Evolutionary conservation across 2,329 filamentous ascomycete genomes (phyloP).

Genomic region (Pseudogymnoascus sp.): DNA sequence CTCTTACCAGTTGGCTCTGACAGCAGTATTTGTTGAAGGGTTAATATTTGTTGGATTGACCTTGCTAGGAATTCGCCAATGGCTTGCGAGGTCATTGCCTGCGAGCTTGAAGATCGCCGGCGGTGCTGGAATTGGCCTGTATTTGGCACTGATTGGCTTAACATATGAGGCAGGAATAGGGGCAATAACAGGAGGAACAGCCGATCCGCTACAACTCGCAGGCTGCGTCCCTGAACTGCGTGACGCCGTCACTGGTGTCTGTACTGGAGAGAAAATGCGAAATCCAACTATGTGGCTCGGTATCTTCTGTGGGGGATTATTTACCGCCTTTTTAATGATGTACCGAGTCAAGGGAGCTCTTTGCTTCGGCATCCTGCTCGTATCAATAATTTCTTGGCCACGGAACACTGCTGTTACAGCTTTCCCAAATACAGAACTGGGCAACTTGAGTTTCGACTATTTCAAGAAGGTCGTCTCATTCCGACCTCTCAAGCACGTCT

Average conservation of each 20-base stretch:
- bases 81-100: conserved; percentile 77
- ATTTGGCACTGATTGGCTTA: conserved; percentile 60
- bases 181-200: conserved; percentile 56
- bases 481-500: conserved; percentile 61
- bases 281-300: conserved; percentile 80
- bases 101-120: conserved; percentile 80
- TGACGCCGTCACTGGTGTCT: conserved; percentile 42
- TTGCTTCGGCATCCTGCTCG: conserved; percentile 72
- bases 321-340: conserved; percentile 75
- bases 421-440: conserved; percentile 65
- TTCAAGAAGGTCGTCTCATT: conserved; percentile 84
- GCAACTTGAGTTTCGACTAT: conserved; percentile 68
- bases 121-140: conserved; percentile 77
- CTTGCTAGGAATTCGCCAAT: conserved; percentile 73
- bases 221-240: conserved; percentile 35
- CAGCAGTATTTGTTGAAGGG: conserved; percentile 82
- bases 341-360: conserved; percentile 83
- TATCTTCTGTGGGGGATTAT: conserved; percentile 75
- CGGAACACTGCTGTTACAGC: conserved; percentile 67
- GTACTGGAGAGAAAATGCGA: conserved; percentile 66
- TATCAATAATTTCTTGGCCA: conserved; percentile 85
- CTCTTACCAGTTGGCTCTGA: conserved; percentile 68
- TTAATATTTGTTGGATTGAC: conserved; percentile 77
- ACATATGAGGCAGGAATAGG: conserved; percentile 81
- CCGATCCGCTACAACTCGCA: conserved; percentile 66